Evolutionary conservation across 148 eudicot species (phyloP).

Genomic region (Diospyros kaki): DNA sequence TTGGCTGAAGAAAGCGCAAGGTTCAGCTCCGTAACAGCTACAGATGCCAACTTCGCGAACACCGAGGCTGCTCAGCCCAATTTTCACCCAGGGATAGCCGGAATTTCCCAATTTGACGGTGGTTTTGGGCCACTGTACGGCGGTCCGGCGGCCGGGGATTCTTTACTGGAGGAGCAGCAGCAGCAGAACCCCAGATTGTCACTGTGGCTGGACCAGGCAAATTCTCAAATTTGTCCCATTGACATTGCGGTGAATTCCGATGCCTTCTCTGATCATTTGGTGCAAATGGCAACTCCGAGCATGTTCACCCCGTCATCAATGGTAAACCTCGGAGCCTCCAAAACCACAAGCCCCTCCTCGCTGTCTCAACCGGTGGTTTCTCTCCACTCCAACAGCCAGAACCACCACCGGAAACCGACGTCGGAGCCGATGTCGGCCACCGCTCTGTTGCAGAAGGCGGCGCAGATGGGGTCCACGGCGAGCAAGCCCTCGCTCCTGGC

Average conservation of each 20-base stretch:
- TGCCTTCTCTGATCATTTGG: slow-evolving; percentile 31
- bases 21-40: slow-evolving; percentile 36
- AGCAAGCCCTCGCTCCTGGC: slow-evolving; percentile 50
- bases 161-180: slow-evolving; percentile 21
- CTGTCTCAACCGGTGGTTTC: too few species aligned
- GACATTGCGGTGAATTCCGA: slow-evolving; percentile 16
- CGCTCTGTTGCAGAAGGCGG: slow-evolving; percentile 87
- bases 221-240: not conserved
- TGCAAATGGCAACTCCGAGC: slow-evolving; percentile 44
- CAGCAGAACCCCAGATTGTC: slow-evolving; percentile 31
- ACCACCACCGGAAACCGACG: slow-evolving; percentile 20
- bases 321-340: too few species aligned
- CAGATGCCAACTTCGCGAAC: slow-evolving; percentile 47
- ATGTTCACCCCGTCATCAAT: not conserved
- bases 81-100: slow-evolving; percentile 24
- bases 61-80: not conserved
- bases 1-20: slow-evolving; percentile 78
- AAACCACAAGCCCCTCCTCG: too few species aligned
- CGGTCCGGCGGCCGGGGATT: slow-evolving; percentile 26
- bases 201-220: slow-evolving; percentile 37
- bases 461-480: slow-evolving; percentile 74
- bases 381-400: slow-evolving; percentile 15
- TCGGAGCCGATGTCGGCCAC: slow-evolving; percentile 81
- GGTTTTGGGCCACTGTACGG: slow-evolving; percentile 36
- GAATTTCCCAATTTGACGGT: slow-evolving; percentile 34